phyloP scores from a whole-genome alignment of 495 filamentous ascomycete species.

The Aspergillus sclerotioniger region DNA sequence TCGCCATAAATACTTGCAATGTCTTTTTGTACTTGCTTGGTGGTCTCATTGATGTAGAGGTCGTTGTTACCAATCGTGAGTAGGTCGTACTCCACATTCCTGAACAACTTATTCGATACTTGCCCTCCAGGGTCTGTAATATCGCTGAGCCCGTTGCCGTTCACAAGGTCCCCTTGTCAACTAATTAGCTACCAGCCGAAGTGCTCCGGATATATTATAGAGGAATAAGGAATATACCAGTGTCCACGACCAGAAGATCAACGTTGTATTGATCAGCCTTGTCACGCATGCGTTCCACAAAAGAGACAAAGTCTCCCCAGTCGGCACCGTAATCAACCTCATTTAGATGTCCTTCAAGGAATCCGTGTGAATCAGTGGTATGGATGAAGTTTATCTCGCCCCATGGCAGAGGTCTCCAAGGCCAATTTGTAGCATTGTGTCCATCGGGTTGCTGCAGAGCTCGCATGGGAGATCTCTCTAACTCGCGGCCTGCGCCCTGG shows the following conservation, averaged over 20 bases:
- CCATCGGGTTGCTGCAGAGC: constrained; percentile 17
- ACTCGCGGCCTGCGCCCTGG: too few relatives aligned
- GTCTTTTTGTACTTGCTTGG: neutral
- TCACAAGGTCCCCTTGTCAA: neutral
- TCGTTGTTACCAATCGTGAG: constrained; percentile 3
- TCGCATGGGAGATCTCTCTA: too few relatives aligned
- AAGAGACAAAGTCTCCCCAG: constrained; percentile 1
- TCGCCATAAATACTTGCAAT: neutral
- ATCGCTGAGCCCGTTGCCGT: constrained; percentile 3
- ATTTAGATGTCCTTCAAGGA: constrained; percentile 10
- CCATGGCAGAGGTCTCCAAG: constrained; percentile 19
- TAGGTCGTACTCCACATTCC: neutral
- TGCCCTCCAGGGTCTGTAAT: neutral
- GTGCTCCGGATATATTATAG: neutral
- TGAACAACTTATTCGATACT: neutral
- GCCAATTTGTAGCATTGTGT: constrained; percentile 12
- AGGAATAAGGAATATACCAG: neutral
- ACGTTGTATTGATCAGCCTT: constrained; percentile 2
- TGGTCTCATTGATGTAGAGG: neutral
- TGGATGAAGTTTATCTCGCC: constrained; percentile 11
- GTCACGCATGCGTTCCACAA: constrained; percentile 2
- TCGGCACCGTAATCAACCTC: constrained; percentile 15
- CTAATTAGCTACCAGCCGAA: neutral
- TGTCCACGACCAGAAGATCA: neutral
- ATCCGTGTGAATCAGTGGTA: neutral